Conservation (phyloP, 2,329 filamentous ascomycete genomes). For the Talaromyces atroroseus region DNA sequence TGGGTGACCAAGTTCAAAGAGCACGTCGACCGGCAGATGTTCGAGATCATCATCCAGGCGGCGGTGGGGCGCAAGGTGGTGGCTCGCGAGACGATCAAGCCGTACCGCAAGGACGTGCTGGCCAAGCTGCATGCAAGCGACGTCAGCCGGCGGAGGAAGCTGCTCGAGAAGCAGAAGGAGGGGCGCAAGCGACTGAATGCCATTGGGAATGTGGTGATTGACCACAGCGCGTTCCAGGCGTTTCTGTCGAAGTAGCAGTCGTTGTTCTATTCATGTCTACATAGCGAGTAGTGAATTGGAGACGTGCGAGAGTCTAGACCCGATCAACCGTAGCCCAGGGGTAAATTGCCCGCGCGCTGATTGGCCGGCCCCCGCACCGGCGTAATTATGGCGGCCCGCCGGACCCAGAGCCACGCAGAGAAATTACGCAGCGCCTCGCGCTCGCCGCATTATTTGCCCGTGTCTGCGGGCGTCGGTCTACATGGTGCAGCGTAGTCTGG, state of each 20-base stretch:
- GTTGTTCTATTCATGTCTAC: not conserved
- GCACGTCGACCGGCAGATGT: conserved; percentile 94
- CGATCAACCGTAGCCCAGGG: too few relatives aligned
- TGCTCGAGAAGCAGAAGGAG: conserved; percentile 95
- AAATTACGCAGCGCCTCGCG: too few relatives aligned
- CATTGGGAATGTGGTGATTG: conserved; percentile 85
- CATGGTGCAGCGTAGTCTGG: too few relatives aligned
- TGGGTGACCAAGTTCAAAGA: conserved; percentile 98
- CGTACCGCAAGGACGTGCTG: conserved; percentile 91
- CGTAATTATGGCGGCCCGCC: too few relatives aligned
- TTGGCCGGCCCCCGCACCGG: too few relatives aligned
- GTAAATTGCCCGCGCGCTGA: too few relatives aligned
- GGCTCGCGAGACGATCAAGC: conserved; percentile 90
- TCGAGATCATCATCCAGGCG: conserved; percentile 93
- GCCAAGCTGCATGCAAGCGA: conserved; percentile 91
- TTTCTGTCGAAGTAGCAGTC: conserved; percentile 69
- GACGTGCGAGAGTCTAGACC: too few relatives aligned
- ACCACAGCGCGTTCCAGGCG: conserved; percentile 89
- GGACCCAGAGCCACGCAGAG: too few relatives aligned
- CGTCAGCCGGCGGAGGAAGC: conserved; percentile 71
- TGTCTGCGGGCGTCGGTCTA: too few relatives aligned
- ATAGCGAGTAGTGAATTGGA: too few relatives aligned
- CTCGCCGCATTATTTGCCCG: too few relatives aligned
- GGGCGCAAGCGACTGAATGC: conserved; percentile 78
- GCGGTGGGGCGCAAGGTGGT: conserved; percentile 76